Conservation (phyloP, 2,329 filamentous ascomycete genomes). For the Fusarium oxysporum region DNA sequence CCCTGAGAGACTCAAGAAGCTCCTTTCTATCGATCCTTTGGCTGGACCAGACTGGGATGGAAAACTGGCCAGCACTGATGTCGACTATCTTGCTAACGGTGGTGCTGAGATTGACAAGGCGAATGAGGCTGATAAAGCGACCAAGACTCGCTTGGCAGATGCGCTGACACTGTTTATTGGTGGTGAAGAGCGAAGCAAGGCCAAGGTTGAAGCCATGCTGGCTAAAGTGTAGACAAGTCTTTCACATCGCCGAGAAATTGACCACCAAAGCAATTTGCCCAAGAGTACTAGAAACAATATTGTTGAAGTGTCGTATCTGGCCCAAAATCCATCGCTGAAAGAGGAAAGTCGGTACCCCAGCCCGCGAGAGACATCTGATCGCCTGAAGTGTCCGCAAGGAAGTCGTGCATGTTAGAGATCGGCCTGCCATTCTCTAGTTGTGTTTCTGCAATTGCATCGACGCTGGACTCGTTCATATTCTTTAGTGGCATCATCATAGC, state of each 20-base stretch:
- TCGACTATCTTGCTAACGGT: conserved; percentile 60
- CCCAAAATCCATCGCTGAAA: not conserved
- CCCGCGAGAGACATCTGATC: not conserved
- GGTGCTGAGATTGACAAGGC: conserved; percentile 57
- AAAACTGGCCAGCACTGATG: conserved; percentile 52
- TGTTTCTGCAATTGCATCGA: fast-evolving
- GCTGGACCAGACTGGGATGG: conserved; percentile 53
- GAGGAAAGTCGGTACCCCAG: not conserved
- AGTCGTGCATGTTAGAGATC: not conserved
- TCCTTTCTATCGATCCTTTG: conserved; percentile 55
- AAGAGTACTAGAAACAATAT: not conserved
- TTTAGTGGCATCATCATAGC: not conserved
- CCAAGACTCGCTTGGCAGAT: conserved; percentile 52
- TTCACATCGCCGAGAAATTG: not conserved
- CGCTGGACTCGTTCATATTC: fast-evolving
- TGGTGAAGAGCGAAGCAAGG: conserved; percentile 53
- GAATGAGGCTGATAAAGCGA: conserved; percentile 54
- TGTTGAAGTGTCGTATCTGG: not conserved
- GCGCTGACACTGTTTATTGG: conserved; percentile 56
- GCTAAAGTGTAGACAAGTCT: conserved; percentile 5
- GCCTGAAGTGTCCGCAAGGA: not conserved
- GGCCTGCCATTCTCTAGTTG: not conserved
- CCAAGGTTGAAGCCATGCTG: conserved; percentile 50
- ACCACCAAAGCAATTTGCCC: fast-evolving
- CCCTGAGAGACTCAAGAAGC: conserved; percentile 50